These are phyloP conservation scores for Pterocarpus santalinus DNA, from an alignment of 306 rosid genomes.

Conservation along the genomic window DNA sequence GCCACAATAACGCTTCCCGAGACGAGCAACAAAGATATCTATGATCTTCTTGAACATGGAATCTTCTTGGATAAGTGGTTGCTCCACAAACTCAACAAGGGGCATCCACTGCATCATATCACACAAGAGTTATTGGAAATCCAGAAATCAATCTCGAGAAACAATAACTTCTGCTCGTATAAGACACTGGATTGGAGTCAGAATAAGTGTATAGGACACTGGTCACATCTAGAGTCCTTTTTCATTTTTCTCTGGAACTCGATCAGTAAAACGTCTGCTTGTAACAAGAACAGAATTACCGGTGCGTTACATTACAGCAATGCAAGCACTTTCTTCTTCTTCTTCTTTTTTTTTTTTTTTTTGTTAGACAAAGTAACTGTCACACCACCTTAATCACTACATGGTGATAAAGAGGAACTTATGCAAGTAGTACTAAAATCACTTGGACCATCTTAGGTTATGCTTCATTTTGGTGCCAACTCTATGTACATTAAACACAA, in stretches of 20 bases:
- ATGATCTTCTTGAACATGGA: slow-evolving; percentile 82
- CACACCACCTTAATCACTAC: too few species aligned
- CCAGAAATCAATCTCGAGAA: slow-evolving; percentile 7
- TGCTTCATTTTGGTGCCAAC: too few species aligned
- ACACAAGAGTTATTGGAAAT: not conserved
- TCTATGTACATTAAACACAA: too few species aligned
- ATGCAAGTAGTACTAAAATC: too few species aligned
- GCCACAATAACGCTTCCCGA: slow-evolving; percentile 79
- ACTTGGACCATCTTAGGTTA: too few species aligned
- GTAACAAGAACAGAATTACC: too few species aligned
- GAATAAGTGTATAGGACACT: not conserved
- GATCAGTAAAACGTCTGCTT: not conserved
- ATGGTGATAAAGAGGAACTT: too few species aligned
- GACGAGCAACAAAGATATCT: slow-evolving; percentile 79
- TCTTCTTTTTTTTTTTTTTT: too few species aligned
- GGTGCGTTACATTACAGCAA: too few species aligned
- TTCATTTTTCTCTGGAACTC: not conserved
- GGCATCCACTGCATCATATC: slow-evolving; percentile 87
- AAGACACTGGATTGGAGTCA: not conserved
- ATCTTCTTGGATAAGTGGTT: slow-evolving; percentile 82
- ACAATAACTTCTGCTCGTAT: not conserved
- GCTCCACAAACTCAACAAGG: slow-evolving; percentile 81
- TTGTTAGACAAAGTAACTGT: not conserved
- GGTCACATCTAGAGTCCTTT: not conserved
- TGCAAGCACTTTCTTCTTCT: too few species aligned